phyloP scores from a whole-genome alignment of 2,329 filamentous ascomycete genomes.

The Pezicula radicicola region DNA sequence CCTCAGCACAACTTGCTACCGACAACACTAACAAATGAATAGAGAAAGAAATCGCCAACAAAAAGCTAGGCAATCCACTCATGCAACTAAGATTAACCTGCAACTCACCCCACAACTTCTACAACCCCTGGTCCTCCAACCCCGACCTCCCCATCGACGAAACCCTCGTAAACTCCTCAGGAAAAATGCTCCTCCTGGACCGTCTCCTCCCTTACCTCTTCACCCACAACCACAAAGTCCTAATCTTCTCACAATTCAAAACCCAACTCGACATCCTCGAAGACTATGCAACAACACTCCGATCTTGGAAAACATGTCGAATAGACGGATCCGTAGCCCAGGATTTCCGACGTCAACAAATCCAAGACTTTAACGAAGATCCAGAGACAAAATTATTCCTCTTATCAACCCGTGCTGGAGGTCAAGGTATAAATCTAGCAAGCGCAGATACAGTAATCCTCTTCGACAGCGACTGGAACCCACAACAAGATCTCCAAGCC shows the following conservation, averaged over 20 bases:
- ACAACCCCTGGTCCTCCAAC: slow-evolving; percentile 76
- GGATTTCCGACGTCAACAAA: slow-evolving; percentile 65
- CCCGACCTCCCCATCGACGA: slow-evolving; percentile 66
- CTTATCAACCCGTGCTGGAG: slow-evolving; percentile 85
- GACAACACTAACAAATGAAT: slow-evolving; percentile 27
- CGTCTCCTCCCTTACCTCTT: slow-evolving; percentile 78
- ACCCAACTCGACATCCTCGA: slow-evolving; percentile 89
- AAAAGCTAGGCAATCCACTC: slow-evolving; percentile 89
- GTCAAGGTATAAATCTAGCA: slow-evolving; percentile 92
- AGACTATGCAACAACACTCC: slow-evolving; percentile 77
- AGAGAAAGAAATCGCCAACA: slow-evolving; percentile 82
- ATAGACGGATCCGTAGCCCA: slow-evolving; percentile 89
- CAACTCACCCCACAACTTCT: slow-evolving; percentile 95
- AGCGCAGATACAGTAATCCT: slow-evolving; percentile 90
- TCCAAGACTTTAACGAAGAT: slow-evolving; percentile 69
- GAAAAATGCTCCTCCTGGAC: slow-evolving; percentile 95
- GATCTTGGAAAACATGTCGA: slow-evolving; percentile 77
- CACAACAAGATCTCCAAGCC: slow-evolving; percentile 93
- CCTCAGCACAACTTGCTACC: neutral
- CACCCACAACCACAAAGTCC: slow-evolving; percentile 74
- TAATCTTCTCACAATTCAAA: slow-evolving; percentile 97
- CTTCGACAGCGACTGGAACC: slow-evolving; percentile 91
- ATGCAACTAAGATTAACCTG: slow-evolving; percentile 91
- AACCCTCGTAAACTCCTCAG: slow-evolving; percentile 79
- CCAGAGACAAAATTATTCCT: slow-evolving; percentile 73